These are phyloP conservation scores for Nyctanthes arbortristis DNA, from an alignment of 257 asterid species.

Conservation along the genomic window DNA sequence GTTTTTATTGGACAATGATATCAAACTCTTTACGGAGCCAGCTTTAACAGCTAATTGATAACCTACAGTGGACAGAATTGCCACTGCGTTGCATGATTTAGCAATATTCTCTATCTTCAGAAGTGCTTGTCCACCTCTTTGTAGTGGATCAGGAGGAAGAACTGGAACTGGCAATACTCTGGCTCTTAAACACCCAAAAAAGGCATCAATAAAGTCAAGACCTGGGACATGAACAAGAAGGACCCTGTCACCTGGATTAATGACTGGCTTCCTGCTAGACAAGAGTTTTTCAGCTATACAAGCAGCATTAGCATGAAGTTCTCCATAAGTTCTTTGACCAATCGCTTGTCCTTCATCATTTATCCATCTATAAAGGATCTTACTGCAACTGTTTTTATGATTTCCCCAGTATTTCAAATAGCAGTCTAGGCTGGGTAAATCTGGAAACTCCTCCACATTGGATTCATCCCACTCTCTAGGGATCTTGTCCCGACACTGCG, in stretches of 20 bases:
- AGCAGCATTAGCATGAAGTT: conserved; percentile 67
- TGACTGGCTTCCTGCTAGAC: conserved; percentile 56
- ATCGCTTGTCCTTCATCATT: conserved; percentile 59
- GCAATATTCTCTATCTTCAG: conserved; percentile 71
- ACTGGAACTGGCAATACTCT: conserved; percentile 80
- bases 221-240: conserved; percentile 82
- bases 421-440: conserved; percentile 59
- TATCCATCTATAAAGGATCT: conserved; percentile 74
- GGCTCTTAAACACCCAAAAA: conserved; percentile 84
- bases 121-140: conserved; percentile 87
- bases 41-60: conserved; percentile 83
- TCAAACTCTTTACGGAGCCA: conserved; percentile 58
- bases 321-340: conserved; percentile 51
- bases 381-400: conserved; percentile 39
- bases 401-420: conserved; percentile 78
- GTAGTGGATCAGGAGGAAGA: conserved; percentile 91
- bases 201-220: conserved; percentile 74
- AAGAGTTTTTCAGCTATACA: conserved; percentile 70
- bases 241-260: conserved; percentile 72
- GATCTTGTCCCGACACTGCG: conserved; percentile 34
- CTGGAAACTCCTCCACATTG: conserved; percentile 62
- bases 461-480: conserved; percentile 46
- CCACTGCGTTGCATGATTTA: conserved; percentile 65
- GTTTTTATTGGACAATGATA: conserved; percentile 40
- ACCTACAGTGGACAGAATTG: conserved; percentile 65